Base-by-base conservation (phyloP, 805 yeast species). In the Lipomyces starkeyi region DNA sequence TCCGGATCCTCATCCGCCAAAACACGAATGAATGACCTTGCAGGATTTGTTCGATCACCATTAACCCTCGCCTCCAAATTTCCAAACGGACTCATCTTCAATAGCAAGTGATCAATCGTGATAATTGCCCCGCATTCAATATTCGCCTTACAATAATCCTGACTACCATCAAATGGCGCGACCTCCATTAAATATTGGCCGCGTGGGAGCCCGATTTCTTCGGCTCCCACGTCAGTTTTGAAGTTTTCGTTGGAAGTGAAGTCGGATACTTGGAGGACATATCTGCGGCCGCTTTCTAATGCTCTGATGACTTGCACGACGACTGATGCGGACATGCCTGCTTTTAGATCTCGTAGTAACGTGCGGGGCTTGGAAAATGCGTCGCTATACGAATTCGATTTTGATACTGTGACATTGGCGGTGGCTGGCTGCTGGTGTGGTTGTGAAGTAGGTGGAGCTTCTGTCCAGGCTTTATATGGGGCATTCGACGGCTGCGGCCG, bases 291-390 rank as follows among this genome's bases (percentile, higher is more conserved):
- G 2, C 7, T 43, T 43, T 17, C 8, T 17, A 43, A 8, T n/a
- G 49, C 49, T n/a, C 49, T 43, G 49, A 43, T 43, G 20, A 43
- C 49, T 43, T 43, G 49, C 49, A 43, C 49, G 22, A 43, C 49
- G 22, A 43, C 49, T 3, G 49, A 43, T 17, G 49, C 3, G 8
- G 49, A 17, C 49, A 43, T 43, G 49, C 49, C 9, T 7, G 22
- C 22, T n/a, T 7, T 43, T 17, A 43, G 49, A 43, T 43, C 49
- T n/a, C 49, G 49, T 43, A 43, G 49, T 43, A 43, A 43, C 8
- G 20, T 43, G 49, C 49, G 49, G 14, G 49, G 49, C 22, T 43
- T 43, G 49, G 49, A n/a, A n/a, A 43, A 43, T 43, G 20, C 20
- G 49, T n/a, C 49, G 14, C 20, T 43, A 43, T 43, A 43, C 8